Base-by-base conservation (phyloP, 129 eudicot genomes). In the Smallanthus sonchifolius region DNA sequence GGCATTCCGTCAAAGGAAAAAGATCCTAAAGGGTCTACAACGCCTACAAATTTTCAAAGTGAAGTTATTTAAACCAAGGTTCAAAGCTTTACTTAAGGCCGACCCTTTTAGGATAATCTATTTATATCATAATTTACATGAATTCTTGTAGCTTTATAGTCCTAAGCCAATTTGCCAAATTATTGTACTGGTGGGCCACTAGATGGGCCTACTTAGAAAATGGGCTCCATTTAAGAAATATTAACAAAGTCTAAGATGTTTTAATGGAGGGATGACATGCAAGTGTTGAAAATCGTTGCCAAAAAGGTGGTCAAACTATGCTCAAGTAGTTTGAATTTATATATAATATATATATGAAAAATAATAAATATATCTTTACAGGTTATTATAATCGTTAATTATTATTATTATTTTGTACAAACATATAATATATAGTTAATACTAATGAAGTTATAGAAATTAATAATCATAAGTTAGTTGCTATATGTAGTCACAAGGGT, bases 251-350 rank as follows among this genome's bases (percentile, higher is more conserved):
- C 38, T 56, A 43, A 37, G 51, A 67, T 43, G 11, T 67, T 51
- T 76, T 38, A 68, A 69, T 67, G 75, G 69, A 67, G 28, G 47
- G 40, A 55, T 76, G 80, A 67, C 74, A 30, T 67, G 67, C 42
- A 56, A 65, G 38, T 54, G 74, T 49, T 76, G 74, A 68, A 76
- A 67, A 54, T 54, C 47, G 69, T 16, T 62, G 10, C 77, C 57
- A 55, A 76, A 76, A 76, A 44, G 45, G 30, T 76, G 24, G 74
- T 76, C 75, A 76, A 44, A 2, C 37, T 16, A 32, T 76, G 61
- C 69, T 76, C 80, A 76, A 76, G 75, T 76, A 42, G 75, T 6
- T 52, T 66, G 15, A 35, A 15, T 28, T 24, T 20, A 47, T 48
- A 15, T 15, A 6, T 6, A 37, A 24, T 24, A 24, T 40, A 5